phyloP scores from a whole-genome alignment of 2,329 filamentous ascomycete species.

The Fusarium circinatum region DNA sequence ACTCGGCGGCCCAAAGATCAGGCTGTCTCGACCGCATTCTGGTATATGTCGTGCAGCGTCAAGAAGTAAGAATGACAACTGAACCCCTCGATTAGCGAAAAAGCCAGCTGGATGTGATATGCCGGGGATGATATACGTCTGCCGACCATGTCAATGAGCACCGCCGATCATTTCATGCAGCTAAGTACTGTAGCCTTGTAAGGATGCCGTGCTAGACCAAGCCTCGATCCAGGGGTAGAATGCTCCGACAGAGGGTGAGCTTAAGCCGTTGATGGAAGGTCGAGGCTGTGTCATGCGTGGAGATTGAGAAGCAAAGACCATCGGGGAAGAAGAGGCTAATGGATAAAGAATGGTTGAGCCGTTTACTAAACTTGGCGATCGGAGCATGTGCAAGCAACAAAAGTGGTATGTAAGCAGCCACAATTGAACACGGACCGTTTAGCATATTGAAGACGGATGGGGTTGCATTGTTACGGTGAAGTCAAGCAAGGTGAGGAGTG shows the following conservation, averaged over 20 bases:
- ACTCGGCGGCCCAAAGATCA: slow-evolving; percentile 28
- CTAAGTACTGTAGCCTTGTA: not conserved
- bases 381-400: not conserved
- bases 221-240: not conserved
- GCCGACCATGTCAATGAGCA: not conserved
- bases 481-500: not conserved
- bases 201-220: not conserved
- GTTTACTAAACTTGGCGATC: not conserved
- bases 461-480: not conserved
- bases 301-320: not conserved
- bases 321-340: not conserved
- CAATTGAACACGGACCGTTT: not conserved
- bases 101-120: not conserved
- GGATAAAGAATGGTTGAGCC: not conserved
- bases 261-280: not conserved
- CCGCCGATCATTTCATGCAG: not conserved
- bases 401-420: not conserved
- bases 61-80: not conserved
- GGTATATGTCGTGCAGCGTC: not conserved
- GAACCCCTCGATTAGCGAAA: not conserved
- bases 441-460: not conserved
- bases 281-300: not conserved
- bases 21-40: slow-evolving; percentile 25
- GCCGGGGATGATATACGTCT: not conserved
- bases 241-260: not conserved